These are phyloP conservation scores for Sugiyamaella floridensis DNA, from an alignment of 805 yeast genomes.

Conservation along the genomic window DNA sequence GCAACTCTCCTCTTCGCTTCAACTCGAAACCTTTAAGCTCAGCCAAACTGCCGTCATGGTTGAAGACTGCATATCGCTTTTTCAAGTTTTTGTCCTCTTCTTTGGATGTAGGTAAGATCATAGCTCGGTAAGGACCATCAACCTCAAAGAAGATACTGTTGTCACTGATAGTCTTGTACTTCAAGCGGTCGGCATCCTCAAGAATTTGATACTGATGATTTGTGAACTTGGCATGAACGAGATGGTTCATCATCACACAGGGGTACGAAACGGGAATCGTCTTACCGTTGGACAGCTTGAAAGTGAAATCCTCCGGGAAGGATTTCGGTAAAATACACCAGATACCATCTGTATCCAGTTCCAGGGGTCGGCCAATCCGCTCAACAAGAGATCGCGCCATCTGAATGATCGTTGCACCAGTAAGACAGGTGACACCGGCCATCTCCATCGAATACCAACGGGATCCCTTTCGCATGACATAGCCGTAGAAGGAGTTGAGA, in stretches of 20 bases:
- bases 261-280: slow-evolving; percentile 78
- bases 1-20: slow-evolving; percentile 93
- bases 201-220: slow-evolving; percentile 91
- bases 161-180: slow-evolving; percentile 74
- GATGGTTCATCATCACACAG: slow-evolving; percentile 89
- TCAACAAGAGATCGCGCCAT: slow-evolving; percentile 92
- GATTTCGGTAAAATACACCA: slow-evolving; percentile 96
- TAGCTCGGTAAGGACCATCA: slow-evolving; percentile 97
- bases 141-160: slow-evolving; percentile 96
- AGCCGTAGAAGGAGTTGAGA: slow-evolving; percentile 93
- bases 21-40: slow-evolving; percentile 95
- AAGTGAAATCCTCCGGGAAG: slow-evolving; percentile 81
- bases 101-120: slow-evolving; percentile 93
- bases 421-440: slow-evolving; percentile 98
- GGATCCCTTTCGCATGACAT: slow-evolving; percentile 98
- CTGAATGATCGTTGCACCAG: slow-evolving; percentile 97
- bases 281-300: slow-evolving; percentile 71
- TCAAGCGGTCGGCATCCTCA: slow-evolving; percentile 57
- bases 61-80: slow-evolving; percentile 95
- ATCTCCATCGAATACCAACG: slow-evolving; percentile 99
- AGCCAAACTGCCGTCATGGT: slow-evolving; percentile 87
- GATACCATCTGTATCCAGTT: slow-evolving; percentile 97
- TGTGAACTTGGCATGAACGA: slow-evolving; percentile 86
- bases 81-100: slow-evolving; percentile 97
- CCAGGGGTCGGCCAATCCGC: slow-evolving; percentile 89